Conservation (phyloP, 495 filamentous ascomycete genomes). For the Neurospora intermedia region DNA sequence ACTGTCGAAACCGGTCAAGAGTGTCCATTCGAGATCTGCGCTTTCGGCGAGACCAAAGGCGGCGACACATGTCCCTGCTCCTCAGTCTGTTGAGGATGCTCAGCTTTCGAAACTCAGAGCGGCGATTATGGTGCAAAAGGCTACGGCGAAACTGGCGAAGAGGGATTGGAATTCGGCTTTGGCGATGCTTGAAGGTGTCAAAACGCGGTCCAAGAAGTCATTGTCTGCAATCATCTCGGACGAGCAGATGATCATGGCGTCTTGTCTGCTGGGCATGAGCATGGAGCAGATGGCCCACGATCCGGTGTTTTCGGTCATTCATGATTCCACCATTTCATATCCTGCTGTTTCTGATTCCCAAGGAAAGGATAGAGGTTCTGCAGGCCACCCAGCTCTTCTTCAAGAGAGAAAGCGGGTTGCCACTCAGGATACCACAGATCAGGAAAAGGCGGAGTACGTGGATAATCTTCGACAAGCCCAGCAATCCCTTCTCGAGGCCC, state of each 20-base stretch:
- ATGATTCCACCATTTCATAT: conserved; percentile 82
- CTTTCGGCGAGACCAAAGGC: conserved; percentile 13
- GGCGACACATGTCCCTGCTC: conserved; percentile 8
- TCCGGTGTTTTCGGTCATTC: conserved; percentile 76
- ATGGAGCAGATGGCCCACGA: conserved; percentile 62
- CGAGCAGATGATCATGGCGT: conserved; percentile 47
- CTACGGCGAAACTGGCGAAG: conserved; percentile 41
- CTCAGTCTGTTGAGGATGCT: conserved; percentile 32
- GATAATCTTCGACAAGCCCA: conserved; percentile 51
- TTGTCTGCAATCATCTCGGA: conserved; percentile 28
- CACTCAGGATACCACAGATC: conserved; percentile 17
- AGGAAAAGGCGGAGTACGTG: conserved; percentile 35
- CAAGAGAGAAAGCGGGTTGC: not conserved
- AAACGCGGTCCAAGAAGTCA: conserved; percentile 22
- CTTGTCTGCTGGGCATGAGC: conserved; percentile 46
- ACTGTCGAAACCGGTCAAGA: conserved; percentile 14
- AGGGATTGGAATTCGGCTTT: conserved; percentile 46
- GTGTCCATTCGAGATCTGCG: conserved; percentile 1
- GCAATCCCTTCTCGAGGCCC: conserved; percentile 45
- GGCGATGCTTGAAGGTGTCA: conserved; percentile 38
- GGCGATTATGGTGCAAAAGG: conserved; percentile 54
- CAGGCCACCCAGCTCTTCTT: not conserved
- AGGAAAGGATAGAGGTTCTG: conserved; percentile 15
- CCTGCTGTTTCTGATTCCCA: conserved; percentile 45
- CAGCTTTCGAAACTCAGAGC: conserved; percentile 48